These are phyloP conservation scores for Aspergillus haitiensis DNA, from an alignment of 495 filamentous ascomycete genomes.

Conservation along the genomic window DNA sequence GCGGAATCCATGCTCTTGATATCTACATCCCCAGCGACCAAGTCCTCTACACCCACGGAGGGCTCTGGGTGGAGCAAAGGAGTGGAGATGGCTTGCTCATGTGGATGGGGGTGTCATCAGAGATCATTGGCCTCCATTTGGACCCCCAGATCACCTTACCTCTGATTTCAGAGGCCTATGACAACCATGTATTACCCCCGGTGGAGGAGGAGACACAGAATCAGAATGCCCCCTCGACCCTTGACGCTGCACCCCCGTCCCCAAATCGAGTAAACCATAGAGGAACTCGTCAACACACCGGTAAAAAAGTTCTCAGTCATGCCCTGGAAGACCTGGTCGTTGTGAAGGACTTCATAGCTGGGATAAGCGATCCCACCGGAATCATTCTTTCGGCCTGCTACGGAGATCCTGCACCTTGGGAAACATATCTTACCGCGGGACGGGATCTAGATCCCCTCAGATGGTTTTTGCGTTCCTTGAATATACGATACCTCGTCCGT, in stretches of 20 bases:
- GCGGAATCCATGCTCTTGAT: background rate
- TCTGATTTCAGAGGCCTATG: background rate
- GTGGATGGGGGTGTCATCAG: conserved; percentile 9
- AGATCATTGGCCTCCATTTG: background rate
- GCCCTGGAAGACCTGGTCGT: background rate
- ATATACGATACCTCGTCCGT: background rate
- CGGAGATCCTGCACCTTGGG: background rate
- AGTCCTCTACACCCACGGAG: background rate
- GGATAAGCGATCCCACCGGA: background rate
- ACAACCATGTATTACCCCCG: background rate
- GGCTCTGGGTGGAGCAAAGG: background rate
- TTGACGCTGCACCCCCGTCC: too few relatives aligned
- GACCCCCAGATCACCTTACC: background rate
- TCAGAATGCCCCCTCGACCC: background rate
- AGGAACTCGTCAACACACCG: background rate
- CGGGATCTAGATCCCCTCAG: background rate
- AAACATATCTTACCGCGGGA: background rate
- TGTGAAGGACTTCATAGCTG: background rate
- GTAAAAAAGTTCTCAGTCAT: background rate
- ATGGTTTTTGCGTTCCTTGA: background rate
- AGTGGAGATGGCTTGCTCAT: conserved; percentile 1
- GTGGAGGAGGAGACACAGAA: background rate
- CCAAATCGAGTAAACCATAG: background rate
- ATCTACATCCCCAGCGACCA: background rate
- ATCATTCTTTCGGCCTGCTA: background rate